These are phyloP conservation scores for Ophiorrhiza pumila DNA, from an alignment of 257 asterid species.

Conservation along the genomic window DNA sequence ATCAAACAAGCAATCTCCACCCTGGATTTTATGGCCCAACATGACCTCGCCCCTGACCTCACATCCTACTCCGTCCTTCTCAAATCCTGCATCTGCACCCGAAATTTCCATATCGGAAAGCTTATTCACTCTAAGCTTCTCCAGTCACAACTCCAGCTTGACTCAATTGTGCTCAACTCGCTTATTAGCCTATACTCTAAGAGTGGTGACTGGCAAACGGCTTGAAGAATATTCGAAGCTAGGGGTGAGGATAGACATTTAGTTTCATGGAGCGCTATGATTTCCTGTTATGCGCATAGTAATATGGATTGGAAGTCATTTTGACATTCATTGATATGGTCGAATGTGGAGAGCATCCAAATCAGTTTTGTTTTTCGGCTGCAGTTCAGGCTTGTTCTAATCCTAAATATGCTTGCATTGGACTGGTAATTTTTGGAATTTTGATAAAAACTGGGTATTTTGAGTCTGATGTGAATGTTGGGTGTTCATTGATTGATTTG, in stretches of 20 bases:
- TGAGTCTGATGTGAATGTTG: too few relatives aligned
- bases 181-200: slow-evolving; percentile 76
- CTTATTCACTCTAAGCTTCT: slow-evolving; percentile 50
- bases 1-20: slow-evolving; percentile 64
- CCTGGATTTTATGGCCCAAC: slow-evolving; percentile 61
- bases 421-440: too few relatives aligned
- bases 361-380: slow-evolving; percentile 75
- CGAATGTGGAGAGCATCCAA: slow-evolving; percentile 62
- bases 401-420: slow-evolving; percentile 29
- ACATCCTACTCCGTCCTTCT: slow-evolving; percentile 75
- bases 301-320: slow-evolving; percentile 48
- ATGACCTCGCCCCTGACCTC: slow-evolving; percentile 58
- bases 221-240: slow-evolving; percentile 45
- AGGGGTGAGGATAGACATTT: slow-evolving; percentile 64
- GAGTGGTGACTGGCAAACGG: slow-evolving; percentile 63
- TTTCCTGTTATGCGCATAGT: slow-evolving; percentile 65
- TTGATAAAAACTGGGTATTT: too few relatives aligned
- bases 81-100: slow-evolving; percentile 82
- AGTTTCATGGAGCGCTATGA: slow-evolving; percentile 94
- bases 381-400: slow-evolving; percentile 69
- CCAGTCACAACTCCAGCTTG: slow-evolving; percentile 48
- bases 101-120: slow-evolving; percentile 54
- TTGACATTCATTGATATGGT: slow-evolving; percentile 58
- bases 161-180: slow-evolving; percentile 65
- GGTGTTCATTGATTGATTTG: too few relatives aligned